Evolutionary conservation across 2,329 filamentous ascomycete species (phyloP).

Genomic region (Tolypocladium cylindrosporum): DNA sequence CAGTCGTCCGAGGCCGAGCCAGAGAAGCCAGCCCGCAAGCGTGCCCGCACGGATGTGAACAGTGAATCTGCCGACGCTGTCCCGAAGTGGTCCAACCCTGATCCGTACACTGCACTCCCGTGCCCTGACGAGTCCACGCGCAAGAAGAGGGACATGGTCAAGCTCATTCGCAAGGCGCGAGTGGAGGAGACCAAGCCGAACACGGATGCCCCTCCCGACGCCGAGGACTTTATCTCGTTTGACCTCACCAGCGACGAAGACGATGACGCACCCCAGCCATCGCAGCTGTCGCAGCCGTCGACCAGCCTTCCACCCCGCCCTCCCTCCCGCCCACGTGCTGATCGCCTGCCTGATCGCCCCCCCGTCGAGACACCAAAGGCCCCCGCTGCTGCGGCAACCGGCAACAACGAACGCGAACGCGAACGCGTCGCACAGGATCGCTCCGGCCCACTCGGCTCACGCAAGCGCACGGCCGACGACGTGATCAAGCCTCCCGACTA

Average conservation of each 20-base stretch:
- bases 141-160: slow-evolving; percentile 80
- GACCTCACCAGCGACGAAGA: slow-evolving; percentile 53
- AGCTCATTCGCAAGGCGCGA: slow-evolving; percentile 83
- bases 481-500: slow-evolving; percentile 50
- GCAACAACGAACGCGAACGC: slow-evolving; percentile 2
- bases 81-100: slow-evolving; percentile 92
- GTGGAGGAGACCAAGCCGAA: slow-evolving; percentile 43
- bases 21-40: slow-evolving; percentile 31
- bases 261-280: slow-evolving; percentile 4
- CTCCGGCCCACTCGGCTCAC: slow-evolving; percentile 43
- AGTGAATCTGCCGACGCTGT: slow-evolving; percentile 29
- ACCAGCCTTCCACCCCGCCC: slow-evolving; percentile 9
- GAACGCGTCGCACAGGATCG: slow-evolving; percentile 14
- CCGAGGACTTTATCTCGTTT: slow-evolving; percentile 85
- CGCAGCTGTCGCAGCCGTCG: neutral
- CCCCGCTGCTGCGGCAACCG: slow-evolving; percentile 10
- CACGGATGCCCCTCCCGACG: slow-evolving; percentile 42
- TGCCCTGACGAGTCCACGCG: slow-evolving; percentile 62
- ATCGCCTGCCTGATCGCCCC: slow-evolving; percentile 4
- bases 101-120: slow-evolving; percentile 82
- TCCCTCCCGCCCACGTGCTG: slow-evolving; percentile 8
- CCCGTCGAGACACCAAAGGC: slow-evolving; percentile 7
- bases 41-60: slow-evolving; percentile 15
- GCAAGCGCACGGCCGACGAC: slow-evolving; percentile 68
- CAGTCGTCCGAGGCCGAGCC: slow-evolving; percentile 13